These are phyloP conservation scores for Staphylotrichum tortipilum DNA, from an alignment of 495 filamentous ascomycete genomes.

Conservation along the genomic window DNA sequence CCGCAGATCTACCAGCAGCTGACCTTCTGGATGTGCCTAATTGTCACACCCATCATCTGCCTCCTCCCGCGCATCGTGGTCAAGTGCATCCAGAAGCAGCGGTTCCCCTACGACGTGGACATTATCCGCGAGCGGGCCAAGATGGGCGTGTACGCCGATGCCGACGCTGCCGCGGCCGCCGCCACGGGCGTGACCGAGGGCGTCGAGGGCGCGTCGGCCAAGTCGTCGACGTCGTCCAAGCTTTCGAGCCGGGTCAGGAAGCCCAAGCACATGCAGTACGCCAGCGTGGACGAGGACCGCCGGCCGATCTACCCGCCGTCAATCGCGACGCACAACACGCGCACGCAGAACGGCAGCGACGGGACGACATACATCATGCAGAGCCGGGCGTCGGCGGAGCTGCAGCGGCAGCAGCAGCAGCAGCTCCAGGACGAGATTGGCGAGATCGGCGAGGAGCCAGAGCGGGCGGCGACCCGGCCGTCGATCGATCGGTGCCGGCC, in stretches of 20 bases:
- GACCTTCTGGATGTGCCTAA: constrained; percentile 75
- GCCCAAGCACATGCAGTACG: constrained; percentile 48
- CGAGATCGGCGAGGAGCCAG: constrained; percentile 1
- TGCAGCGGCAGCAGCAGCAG: neutral
- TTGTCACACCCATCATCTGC: constrained; percentile 67
- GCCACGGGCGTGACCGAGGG: constrained; percentile 17
- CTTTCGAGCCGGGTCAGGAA: constrained; percentile 26
- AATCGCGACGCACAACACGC: constrained; percentile 69
- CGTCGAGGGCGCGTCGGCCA: constrained; percentile 28
- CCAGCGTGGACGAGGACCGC: constrained; percentile 67
- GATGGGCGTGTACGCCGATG: constrained; percentile 56
- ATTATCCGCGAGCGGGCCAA: constrained; percentile 90
- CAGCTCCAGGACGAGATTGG: constrained; percentile 23
- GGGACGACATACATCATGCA: constrained; percentile 79
- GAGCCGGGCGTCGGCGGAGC: constrained; percentile 42
- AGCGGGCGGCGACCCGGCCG: constrained; percentile 26
- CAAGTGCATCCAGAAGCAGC: constrained; percentile 87
- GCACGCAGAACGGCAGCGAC: constrained; percentile 85
- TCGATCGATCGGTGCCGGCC: constrained; percentile 63
- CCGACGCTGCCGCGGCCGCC: constrained; percentile 22
- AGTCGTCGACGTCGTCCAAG: constrained; percentile 36
- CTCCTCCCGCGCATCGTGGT: constrained; percentile 75
- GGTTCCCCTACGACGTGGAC: constrained; percentile 85
- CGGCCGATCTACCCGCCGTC: constrained; percentile 89
- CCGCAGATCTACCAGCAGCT: constrained; percentile 69